A percentile compares a stretch with the other conserved stretches of the same genome.
Evolutionary conservation across 176 grass and related monocot genomes (phyloP).

Genomic region (Zizania latifolia): DNA sequence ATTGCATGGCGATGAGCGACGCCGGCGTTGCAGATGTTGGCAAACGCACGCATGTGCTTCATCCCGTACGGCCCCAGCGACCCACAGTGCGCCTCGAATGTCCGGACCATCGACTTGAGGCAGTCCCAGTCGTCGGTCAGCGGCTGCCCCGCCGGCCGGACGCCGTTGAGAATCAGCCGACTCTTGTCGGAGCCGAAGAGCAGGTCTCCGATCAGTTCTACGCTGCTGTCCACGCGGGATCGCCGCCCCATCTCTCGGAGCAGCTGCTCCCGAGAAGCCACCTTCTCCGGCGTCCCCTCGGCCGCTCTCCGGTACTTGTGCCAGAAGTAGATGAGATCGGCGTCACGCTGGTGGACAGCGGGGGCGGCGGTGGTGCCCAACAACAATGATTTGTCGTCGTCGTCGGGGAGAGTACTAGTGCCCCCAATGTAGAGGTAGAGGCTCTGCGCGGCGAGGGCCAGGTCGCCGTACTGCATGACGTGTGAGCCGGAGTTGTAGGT

Average conservation of each 20-base stretch:
- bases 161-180: conserved; percentile 34
- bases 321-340: conserved; percentile 79
- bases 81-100: conserved; percentile 56
- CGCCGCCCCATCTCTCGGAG: conserved; percentile 50
- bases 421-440: conserved; percentile 58
- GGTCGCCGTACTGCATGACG: conserved; percentile 76
- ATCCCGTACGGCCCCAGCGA: conserved; percentile 71
- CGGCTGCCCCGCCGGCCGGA: conserved; percentile 39
- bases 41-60: conserved; percentile 74
- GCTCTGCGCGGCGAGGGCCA: conserved; percentile 21
- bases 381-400: conserved; percentile 14
- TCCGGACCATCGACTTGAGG: conserved; percentile 57
- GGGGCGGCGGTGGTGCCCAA: too few relatives aligned
- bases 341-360: conserved; percentile 69
- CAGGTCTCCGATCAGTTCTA: conserved; percentile 55
- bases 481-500: conserved; percentile 58
- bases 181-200: conserved; percentile 44
- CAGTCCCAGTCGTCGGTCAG: conserved; percentile 76
- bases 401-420: conserved; percentile 41
- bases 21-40: conserved; percentile 79
- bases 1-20: conserved; percentile 24
- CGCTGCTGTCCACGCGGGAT: conserved; percentile 54
- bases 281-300: conserved; percentile 47
- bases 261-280: conserved; percentile 42
- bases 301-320: conserved; percentile 49